Conservation (phyloP, 352 stramenopile species). For the Ochromonadaceae sp. region DNA sequence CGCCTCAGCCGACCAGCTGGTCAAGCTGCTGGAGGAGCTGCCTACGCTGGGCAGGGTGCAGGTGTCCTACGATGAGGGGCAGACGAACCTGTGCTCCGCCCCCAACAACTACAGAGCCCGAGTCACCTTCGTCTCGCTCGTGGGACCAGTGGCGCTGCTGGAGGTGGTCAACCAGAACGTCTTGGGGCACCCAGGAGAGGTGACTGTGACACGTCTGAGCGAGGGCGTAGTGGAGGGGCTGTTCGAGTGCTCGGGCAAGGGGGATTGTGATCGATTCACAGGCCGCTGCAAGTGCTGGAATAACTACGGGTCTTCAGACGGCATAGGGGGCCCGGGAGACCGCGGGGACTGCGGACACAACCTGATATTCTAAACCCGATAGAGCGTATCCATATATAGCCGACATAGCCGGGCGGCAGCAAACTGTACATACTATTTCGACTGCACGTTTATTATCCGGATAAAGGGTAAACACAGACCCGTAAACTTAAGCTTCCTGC, state of each 20-base stretch:
- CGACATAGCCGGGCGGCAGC: no score
- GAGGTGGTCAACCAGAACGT: neutral
- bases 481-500: no score
- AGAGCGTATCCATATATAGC: no score
- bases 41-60: neutral
- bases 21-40: conserved; percentile 21
- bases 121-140: neutral
- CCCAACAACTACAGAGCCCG: neutral
- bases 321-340: conserved; percentile 42
- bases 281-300: conserved; percentile 48
- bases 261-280: conserved; percentile 47
- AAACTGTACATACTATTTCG: no score
- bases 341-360: conserved; percentile 54
- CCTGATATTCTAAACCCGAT: conserved; percentile 24
- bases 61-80: neutral
- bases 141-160: neutral
- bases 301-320: conserved; percentile 41
- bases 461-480: no score
- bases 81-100: neutral
- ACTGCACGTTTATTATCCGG: no score
- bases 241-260: conserved; percentile 46
- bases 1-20: conserved; percentile 32
- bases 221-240: conserved; percentile 42
- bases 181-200: neutral
- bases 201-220: conserved; percentile 9